A percentile compares a stretch with the other conserved stretches of the same genome.
These are phyloP conservation scores for Barbatosphaeria neglecta DNA, from an alignment of 495 filamentous ascomycete genomes.

Conservation along the genomic window DNA sequence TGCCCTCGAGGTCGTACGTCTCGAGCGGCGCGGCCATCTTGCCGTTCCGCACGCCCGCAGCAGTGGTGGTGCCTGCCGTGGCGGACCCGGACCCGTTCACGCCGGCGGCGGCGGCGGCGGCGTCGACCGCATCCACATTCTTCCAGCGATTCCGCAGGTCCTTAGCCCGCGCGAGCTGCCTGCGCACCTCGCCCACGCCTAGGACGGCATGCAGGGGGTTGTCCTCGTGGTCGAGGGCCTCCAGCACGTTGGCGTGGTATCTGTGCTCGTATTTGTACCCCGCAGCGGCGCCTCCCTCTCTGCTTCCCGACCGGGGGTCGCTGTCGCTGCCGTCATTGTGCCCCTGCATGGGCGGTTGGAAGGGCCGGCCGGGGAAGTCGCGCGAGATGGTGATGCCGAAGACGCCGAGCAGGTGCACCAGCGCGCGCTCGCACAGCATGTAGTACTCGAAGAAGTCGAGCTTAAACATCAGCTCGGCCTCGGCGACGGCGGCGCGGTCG, in stretches of 20 bases:
- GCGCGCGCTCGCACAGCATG: constrained; percentile 50
- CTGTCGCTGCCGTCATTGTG: not conserved
- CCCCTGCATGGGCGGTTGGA: constrained; percentile 1
- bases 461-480: constrained; percentile 55
- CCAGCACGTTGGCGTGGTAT: constrained; percentile 55
- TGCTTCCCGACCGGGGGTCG: no score
- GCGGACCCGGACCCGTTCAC: no score
- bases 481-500: constrained; percentile 9
- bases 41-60: constrained; percentile 18
- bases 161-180: constrained; percentile 46
- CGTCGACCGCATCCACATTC: constrained; percentile 42
- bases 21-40: constrained; percentile 29
- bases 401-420: constrained; percentile 48
- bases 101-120: constrained; percentile 28
- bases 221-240: constrained; percentile 33
- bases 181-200: constrained; percentile 32
- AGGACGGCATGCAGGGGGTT: constrained; percentile 42
- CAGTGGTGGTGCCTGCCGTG: no score
- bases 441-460: constrained; percentile 63
- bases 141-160: constrained; percentile 60
- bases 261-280: constrained; percentile 21
- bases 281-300: not conserved
- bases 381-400: constrained; percentile 38
- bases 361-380: not conserved
- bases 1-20: constrained; percentile 44